Evolutionary conservation across 352 stramenopile species (phyloP).

Genomic region (Pythium brachiatum): DNA sequence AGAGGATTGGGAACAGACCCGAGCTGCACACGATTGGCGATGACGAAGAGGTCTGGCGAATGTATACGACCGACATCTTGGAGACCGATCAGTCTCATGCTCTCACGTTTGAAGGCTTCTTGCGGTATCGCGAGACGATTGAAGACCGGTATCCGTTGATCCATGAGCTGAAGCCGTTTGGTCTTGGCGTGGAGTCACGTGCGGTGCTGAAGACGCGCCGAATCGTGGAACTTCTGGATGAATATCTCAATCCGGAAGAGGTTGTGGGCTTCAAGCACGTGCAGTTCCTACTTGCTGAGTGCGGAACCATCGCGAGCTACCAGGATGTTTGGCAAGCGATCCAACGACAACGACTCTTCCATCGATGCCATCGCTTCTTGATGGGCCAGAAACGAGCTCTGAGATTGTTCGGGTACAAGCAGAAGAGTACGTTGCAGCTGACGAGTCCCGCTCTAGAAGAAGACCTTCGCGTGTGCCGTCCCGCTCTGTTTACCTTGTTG

Average conservation of each 20-base stretch:
- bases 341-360: slow-evolving; percentile 33
- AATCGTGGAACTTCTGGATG: slow-evolving; percentile 37
- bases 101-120: slow-evolving; percentile 62
- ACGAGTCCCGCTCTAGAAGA: slow-evolving; percentile 33
- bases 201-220: slow-evolving; percentile 8
- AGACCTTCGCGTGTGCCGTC: slow-evolving; percentile 44
- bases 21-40: slow-evolving; percentile 37
- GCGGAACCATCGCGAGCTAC: slow-evolving; percentile 28
- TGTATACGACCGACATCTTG: slow-evolving; percentile 63
- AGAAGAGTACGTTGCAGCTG: slow-evolving; percentile 43
- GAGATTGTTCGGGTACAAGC: slow-evolving; percentile 63
- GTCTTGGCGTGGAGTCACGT: slow-evolving; percentile 41
- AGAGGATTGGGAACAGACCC: background rate
- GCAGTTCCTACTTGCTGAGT: slow-evolving; percentile 57
- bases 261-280: slow-evolving; percentile 32
- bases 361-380: slow-evolving; percentile 43
- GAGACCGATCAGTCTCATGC: slow-evolving; percentile 33
- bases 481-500: slow-evolving; percentile 41
- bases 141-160: slow-evolving; percentile 40
- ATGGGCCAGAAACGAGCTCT: slow-evolving; percentile 48
- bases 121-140: slow-evolving; percentile 48
- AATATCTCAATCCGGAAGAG: slow-evolving; percentile 43
- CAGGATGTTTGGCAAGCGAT: slow-evolving; percentile 41
- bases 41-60: slow-evolving; percentile 50
- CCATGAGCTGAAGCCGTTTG: slow-evolving; percentile 38